Evolutionary conservation across 148 eudicot species (phyloP).

Genomic region (Chenopodium formosanum): DNA sequence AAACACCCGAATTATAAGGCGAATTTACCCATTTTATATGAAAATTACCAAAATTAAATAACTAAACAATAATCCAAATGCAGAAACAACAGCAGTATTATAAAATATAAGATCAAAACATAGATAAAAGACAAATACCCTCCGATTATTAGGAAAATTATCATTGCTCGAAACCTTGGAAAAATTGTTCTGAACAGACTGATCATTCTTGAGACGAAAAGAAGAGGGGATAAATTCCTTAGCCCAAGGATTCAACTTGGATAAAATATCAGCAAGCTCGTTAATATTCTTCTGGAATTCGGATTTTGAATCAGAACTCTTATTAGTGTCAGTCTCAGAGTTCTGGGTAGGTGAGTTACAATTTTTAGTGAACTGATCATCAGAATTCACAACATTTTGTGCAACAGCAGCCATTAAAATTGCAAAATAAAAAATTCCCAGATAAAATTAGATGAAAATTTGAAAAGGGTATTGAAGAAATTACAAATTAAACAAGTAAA

Average conservation of each 20-base stretch:
- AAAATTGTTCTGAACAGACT: constrained; percentile 32
- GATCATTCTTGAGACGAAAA: constrained; percentile 41
- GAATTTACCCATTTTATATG: neutral
- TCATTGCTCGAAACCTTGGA: constrained; percentile 41
- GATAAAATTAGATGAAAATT: neutral
- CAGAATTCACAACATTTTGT: constrained; percentile 40
- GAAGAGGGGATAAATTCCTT: constrained; percentile 80
- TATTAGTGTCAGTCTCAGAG: constrained; percentile 39
- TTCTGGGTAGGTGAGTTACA: constrained; percentile 36
- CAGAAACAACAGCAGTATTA: constrained; percentile 6
- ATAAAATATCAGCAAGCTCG: constrained; percentile 58
- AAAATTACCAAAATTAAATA: constrained; percentile 1
- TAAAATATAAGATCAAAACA: neutral
- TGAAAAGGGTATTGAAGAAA: constrained; percentile 14
- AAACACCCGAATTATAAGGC: neutral
- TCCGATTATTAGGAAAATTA: constrained; percentile 51
- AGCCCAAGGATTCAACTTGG: constrained; percentile 85
- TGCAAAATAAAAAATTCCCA: constrained; percentile 10
- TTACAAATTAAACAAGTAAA: constrained; percentile 4
- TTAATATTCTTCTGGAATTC: constrained; percentile 54
- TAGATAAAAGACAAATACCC: constrained; percentile 45
- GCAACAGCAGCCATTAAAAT: constrained; percentile 50
- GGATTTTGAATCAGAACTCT: constrained; percentile 43
- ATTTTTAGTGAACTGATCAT: constrained; percentile 35
- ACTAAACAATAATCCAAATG: constrained; percentile 25